Base-by-base conservation (phyloP, 441 rosid species). In the Daphne laureola region DNA sequence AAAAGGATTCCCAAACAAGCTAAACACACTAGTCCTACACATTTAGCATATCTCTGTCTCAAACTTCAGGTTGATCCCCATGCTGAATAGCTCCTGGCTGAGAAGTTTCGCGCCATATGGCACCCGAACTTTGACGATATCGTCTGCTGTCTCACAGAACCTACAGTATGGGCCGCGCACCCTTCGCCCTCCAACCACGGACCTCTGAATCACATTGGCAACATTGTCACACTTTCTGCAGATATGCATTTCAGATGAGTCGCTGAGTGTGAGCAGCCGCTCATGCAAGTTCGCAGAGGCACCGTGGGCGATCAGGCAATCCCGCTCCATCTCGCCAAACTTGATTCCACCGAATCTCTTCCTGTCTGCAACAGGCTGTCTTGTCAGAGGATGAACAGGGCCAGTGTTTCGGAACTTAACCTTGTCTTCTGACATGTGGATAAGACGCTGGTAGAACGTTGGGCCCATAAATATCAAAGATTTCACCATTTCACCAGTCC, bases 321-420 rank as follows among this genome's bases (percentile, higher is more conserved):
- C 97, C 2, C 88, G 76, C 67, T 90, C 96, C 96, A 93, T 90
- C 66, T 90, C 96, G 13, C 97, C 96, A 12, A 93, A 90, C 72
- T 87, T 85, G 61, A 90, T 75, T 4, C 97, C 97, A 0, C 93
- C 99, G 26, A 79, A 90, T 14, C 91, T 73, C 62, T 92, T 92
- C 21, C 96, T 70, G 58, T 92, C 95, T 4, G 93, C 86, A 14
- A 93, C 97, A 5, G 90, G 95, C 71, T 85, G 97, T 21, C 87
- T 59, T 54, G 97, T 85, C 42, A 93, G 95, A 0, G 97, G 97
- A 73, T 90, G 93, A 16, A 90, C 90, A 2, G 93, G 93, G 12
- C 99, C 97, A 0, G 96, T 90, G 80, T 93, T 93, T 18, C 95
- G 80, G 63, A 90, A 93, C 14, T 90, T 93, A 12, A 87, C 96